Conservation (phyloP, 352 stramenopile genomes). For the Globisporangium spiculum region DNA sequence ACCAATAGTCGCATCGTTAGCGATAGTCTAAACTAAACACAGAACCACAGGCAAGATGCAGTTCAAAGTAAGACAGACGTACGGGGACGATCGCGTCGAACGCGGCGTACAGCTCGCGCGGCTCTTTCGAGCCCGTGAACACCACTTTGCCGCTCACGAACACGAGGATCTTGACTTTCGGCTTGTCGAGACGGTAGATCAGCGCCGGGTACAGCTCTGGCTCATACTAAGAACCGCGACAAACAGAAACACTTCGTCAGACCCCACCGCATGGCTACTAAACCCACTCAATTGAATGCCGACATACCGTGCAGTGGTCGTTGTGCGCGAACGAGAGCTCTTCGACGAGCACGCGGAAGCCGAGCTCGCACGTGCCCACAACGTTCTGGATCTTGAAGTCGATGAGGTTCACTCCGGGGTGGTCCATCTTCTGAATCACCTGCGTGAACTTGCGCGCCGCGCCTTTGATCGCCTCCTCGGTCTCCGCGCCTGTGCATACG, state of each 20-base stretch:
- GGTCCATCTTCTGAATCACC: constrained; percentile 86
- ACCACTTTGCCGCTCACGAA: constrained; percentile 99
- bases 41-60: neutral
- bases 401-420: constrained; percentile 81
- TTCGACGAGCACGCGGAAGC: constrained; percentile 80
- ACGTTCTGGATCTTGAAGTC: constrained; percentile 89
- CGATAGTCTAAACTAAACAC: neutral
- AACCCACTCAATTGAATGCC: neutral
- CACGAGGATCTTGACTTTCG: constrained; percentile 98
- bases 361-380: constrained; percentile 63
- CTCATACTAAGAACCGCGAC: constrained; percentile 86
- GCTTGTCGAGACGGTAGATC: constrained; percentile 97
- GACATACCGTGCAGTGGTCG: constrained; percentile 63
- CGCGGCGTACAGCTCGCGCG: constrained; percentile 73
- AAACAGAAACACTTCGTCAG: neutral
- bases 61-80: constrained; percentile 5
- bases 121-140: constrained; percentile 92
- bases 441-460: constrained; percentile 78
- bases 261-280: neutral
- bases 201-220: constrained; percentile 98
- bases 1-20: neutral
- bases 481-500: constrained; percentile 71
- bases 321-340: constrained; percentile 75
- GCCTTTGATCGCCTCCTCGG: constrained; percentile 72
- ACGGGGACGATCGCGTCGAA: constrained; percentile 82